Conservation (phyloP, 192 early-diverging fungal genomes). For the Funneliformis mosseae region DNA sequence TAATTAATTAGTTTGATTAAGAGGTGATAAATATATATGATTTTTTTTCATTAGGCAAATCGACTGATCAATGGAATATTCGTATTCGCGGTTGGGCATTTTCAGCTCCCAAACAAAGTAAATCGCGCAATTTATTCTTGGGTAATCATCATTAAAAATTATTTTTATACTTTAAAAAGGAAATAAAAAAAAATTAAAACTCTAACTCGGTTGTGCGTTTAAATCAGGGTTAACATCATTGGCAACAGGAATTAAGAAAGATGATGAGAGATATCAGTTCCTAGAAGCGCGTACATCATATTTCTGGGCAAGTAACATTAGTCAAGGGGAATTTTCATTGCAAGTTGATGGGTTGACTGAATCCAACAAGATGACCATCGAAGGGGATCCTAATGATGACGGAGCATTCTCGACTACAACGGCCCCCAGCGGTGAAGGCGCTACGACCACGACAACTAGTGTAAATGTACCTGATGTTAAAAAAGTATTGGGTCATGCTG, state of each 20-base stretch:
- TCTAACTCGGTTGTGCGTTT: not conserved
- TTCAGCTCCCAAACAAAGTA: conserved; percentile 40
- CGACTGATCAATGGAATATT: conserved; percentile 42
- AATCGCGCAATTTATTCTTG: conserved; percentile 40
- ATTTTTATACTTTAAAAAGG: not conserved
- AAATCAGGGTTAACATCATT: conserved; percentile 12
- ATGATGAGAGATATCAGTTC: conserved; percentile 30
- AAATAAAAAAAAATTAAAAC: not conserved
- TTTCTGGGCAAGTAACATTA: conserved; percentile 33
- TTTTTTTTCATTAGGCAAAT: not conserved
- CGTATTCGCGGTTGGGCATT: conserved; percentile 52
- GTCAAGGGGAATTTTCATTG: conserved; percentile 9
- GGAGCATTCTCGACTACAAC: no score
- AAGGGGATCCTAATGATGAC: conserved; percentile 33
- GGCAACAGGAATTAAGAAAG: conserved; percentile 11
- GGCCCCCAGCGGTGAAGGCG: not conserved
- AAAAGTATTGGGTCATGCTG: not conserved
- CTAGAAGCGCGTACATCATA: conserved; percentile 23
- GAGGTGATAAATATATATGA: no score
- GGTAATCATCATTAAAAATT: conserved; percentile 32
- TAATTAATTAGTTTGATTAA: no score
- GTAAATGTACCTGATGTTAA: not conserved
- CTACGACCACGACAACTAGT: not conserved
- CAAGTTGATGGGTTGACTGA: conserved; percentile 23
- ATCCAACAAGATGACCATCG: conserved; percentile 33